phyloP scores from a whole-genome alignment of 148 eudicot genomes.

The Cornus controversa region DNA sequence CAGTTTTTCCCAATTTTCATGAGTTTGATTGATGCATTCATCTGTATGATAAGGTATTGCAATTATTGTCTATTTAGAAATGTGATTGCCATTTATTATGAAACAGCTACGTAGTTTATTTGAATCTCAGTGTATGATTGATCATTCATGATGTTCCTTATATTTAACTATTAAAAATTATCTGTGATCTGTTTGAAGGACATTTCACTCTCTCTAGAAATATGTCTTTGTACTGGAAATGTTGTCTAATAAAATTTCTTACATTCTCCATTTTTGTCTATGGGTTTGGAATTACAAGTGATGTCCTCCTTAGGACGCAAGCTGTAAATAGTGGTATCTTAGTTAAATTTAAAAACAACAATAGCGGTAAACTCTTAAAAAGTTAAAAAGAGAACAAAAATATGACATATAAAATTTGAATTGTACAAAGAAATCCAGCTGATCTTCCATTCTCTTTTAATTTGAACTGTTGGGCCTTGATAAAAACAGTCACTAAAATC shows the following conservation, averaged over 20 bases:
- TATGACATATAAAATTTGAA: neutral
- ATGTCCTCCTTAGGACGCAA: neutral
- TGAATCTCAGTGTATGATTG: neutral
- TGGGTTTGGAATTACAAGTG: neutral
- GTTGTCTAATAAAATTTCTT: too few species aligned
- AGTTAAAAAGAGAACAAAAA: neutral
- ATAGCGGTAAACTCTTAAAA: neutral
- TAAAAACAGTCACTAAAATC: neutral
- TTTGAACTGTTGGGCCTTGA: neutral
- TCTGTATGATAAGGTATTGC: neutral
- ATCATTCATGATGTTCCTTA: slow-evolving; percentile 4
- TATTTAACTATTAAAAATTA: neutral
- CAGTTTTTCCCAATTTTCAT: neutral
- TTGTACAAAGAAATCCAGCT: neutral
- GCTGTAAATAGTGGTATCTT: neutral
- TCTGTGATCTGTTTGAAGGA: neutral
- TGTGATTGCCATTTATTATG: neutral
- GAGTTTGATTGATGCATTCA: neutral
- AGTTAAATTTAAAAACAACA: neutral
- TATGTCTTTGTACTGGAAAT: neutral
- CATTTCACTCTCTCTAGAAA: neutral
- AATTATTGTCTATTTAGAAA: neutral
- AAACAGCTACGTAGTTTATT: neutral
- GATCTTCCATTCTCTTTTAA: neutral
- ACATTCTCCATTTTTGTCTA: neutral